These are phyloP conservation scores for Thermoascus crustaceus DNA, from an alignment of 2,329 filamentous ascomycete species.

Conservation along the genomic window DNA sequence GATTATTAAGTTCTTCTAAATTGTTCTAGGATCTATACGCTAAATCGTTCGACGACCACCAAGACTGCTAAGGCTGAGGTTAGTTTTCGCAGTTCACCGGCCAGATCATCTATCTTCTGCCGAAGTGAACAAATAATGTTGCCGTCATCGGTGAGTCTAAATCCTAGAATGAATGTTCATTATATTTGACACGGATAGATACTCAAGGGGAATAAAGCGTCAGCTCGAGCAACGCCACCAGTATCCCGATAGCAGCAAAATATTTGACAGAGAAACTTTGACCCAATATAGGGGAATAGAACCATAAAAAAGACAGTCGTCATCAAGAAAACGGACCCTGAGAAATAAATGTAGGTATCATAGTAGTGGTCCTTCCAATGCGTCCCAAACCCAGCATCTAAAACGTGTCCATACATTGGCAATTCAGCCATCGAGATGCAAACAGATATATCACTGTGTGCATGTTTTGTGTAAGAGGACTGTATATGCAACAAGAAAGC, in stretches of 20 bases:
- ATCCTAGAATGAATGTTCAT: neutral
- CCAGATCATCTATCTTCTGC: too few relatives aligned
- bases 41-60: too few relatives aligned
- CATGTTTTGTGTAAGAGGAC: neutral
- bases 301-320: constrained; percentile 2
- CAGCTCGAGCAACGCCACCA: constrained; percentile 1
- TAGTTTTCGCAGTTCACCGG: too few relatives aligned
- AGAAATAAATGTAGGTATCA: constrained; percentile 1
- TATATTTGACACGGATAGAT: neutral
- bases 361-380: neutral
- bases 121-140: too few relatives aligned
- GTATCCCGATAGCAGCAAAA: neutral
- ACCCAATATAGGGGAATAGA: neutral
- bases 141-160: neutral
- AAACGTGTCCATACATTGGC: constrained; percentile 2
- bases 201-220: constrained; percentile 1
- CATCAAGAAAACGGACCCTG: neutral
- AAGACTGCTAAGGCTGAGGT: too few relatives aligned
- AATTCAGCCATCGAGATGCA: neutral
- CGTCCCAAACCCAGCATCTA: constrained; percentile 1
- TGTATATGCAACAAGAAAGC: too few relatives aligned
- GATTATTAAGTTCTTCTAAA: too few relatives aligned
- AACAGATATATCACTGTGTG: neutral
- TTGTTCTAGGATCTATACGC: too few relatives aligned
- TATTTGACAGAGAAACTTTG: neutral